Evolutionary conservation across 2,329 filamentous ascomycete species (phyloP), one percentile per base, ranked within the genome.

Genomic region (Xylaria digitata): DNA sequence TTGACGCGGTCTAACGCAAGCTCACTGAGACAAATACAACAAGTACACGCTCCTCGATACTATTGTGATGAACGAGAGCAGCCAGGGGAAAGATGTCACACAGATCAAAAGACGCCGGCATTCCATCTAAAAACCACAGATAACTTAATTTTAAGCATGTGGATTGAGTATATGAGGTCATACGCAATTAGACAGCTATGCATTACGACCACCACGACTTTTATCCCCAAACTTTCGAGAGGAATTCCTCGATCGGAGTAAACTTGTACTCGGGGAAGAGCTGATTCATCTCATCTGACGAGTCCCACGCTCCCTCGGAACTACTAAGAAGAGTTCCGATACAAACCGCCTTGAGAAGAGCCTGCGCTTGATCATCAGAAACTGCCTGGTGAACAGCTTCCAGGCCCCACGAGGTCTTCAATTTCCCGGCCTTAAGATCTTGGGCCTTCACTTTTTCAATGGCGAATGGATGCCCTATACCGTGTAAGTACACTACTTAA

Each of bases 371-470:
- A 0, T 83, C 80, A 0, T 73, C 71, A 1, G 78, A 70, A 34
- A 85, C 73, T 2, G 76, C 69, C 5, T 60, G 64, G 50, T 80
- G 75, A 17, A 66, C 57, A 0, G 70, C 71, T 49, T 70, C 21
- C 32, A 82, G 73, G 21, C 75, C 63, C 84, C 84, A 86, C 3
- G 78, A 79, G 0, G 80, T 75, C 15, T 78, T 78, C 1, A 82
- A 69, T 13, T 65, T 63, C 6, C 83, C 84, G 2, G 75, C 79
- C 70, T 82, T 74, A 5, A 88, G 80, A 70, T 88, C 85, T 56
- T 81, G 78, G 0, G 79, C 59, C 42, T 78, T 79, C 1, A 87
- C 75, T n/a, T 78, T 79, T 4, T 86, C 83, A 9, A 86, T 70
- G 0, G 67, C 60, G 61, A 85, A 83, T 5, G 76, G 64, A 3